phyloP scores from a whole-genome alignment of 148 eudicot species.

The Vaccinium myrtillus region DNA sequence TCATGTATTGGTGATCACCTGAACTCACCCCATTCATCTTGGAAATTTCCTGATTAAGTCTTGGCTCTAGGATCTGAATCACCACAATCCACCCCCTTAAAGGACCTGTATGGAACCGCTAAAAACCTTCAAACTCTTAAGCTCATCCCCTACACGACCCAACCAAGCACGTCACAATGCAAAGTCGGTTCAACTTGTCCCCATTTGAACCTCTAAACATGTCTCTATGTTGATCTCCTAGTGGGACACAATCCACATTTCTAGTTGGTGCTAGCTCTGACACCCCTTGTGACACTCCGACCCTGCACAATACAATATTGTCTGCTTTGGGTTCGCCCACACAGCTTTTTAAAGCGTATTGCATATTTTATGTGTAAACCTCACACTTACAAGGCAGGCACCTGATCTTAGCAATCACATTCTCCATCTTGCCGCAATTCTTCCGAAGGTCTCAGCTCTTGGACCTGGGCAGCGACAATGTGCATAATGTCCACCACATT shows the following conservation, averaged over 20 bases:
- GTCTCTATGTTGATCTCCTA: neutral
- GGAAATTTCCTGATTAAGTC: neutral
- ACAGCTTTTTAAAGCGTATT: neutral
- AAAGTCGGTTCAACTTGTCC: neutral
- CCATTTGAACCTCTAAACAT: neutral
- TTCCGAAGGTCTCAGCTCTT: neutral
- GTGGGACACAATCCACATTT: neutral
- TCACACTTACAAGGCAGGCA: neutral
- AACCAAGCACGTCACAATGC: neutral
- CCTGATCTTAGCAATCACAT: neutral
- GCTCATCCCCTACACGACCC: neutral
- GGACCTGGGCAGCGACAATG: neutral
- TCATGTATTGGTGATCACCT: neutral
- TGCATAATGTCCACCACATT: neutral
- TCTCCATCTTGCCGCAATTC: neutral
- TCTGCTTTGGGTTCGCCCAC: neutral
- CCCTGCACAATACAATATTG: neutral
- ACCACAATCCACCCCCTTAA: neutral
- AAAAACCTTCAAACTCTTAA: neutral
- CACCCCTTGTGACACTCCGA: neutral
- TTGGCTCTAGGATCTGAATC: conserved; percentile 2
- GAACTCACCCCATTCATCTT: neutral
- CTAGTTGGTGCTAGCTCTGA: neutral
- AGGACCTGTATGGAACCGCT: neutral
- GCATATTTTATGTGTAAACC: neutral